Base-by-base conservation (phyloP, 2,329 filamentous ascomycete genomes). In the Fusarium compactum region DNA sequence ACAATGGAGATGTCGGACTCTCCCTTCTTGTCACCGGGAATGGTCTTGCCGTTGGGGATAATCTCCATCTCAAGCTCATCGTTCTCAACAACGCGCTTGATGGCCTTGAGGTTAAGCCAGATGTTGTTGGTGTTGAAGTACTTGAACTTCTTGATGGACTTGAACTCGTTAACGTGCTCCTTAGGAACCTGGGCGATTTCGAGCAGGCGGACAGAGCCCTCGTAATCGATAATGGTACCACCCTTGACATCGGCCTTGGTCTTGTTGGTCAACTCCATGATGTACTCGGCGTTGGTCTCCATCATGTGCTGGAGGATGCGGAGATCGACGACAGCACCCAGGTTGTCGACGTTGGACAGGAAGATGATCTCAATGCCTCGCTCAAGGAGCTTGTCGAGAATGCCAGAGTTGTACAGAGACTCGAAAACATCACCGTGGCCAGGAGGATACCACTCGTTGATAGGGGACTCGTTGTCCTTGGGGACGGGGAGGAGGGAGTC, bases 111-210 rank as follows among this genome's bases (percentile, higher is more conserved):
- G 86, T 97, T 97, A 88, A 99, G 92, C 96, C 96, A 99, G 85
- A 99, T 98, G 90, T 99, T 99, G 92, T 99, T 99, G 84, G 96
- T 99, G 90, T 99, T 99, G 92, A 99, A 99, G 91, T 99, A 99
- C 89, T 97, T 98, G 92, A 99, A 99, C 89, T 99, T 99, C 92
- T 99, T 99, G 89, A 99, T 99, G 51, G 95, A 98, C 91, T 99
- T 99, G 93, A 99, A 99, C 86, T 99, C 96, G 85, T 99, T 98
- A 82, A 96, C 93, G 85, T 99, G 96, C 87, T 99, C 94, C 90
- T 98, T 99, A 84, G 96, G 96, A 38, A 99, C 96, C 87, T 99
- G 96, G 16, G 96, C 96, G 78, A 99, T 98, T 87, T 99, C 96
- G 56, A 99, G 92, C 74, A 99, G 92, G 80, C 96, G 95, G 76